Evolutionary conservation across 1,284 basidiomycete genomes (phyloP), one percentile per base, ranked within the genome.

Genomic region (Tremellales sp.): DNA sequence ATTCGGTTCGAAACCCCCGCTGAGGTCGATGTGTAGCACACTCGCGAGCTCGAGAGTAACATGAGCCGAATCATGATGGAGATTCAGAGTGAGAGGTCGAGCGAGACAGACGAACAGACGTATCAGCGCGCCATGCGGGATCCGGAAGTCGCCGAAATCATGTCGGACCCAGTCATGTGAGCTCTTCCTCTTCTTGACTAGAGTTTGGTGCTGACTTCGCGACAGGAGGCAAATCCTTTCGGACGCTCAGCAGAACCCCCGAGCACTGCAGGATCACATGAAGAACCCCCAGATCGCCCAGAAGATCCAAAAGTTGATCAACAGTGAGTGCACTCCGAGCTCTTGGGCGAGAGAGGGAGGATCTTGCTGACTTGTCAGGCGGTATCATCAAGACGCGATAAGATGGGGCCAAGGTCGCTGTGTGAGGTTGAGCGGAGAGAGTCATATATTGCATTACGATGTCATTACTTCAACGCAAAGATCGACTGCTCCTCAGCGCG

Each of bases 121-220:
- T 78, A 97, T 54, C 81, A 87, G 65, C 81, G 94, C 27, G 96
- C 94, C 10, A 97, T 97, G 93, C 81, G 90, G 48, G 94, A 98
- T 77, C 96, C 96, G 6, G 94, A 98, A 76, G 82, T 97, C 46
- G 87, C 87, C 52, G 84, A 73, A 59, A 78, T 79, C 58, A 77
- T 79, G 77, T 62, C 43, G 19, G 64, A 64, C 31, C 61, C 61
- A 11, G 37, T 65, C 46, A 63, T 61, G 61, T 36, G 17, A 35
- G 21, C 26, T n/a, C n/a, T n/a, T 43, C 8, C 43, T 22, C 19
- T 11, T 36, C n/a, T 45, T 3, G 8, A 27, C 43, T 37, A 46
- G 23, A 40, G 19, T 43, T 19, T 39, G 17, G 23, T 8, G 26
- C 33, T 45, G 27, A 53, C 27, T 24, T 27, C 24, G 23, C 13